Base-by-base conservation (phyloP, 345 rosid genomes). In the Rhodomyrtus tomentosa region DNA sequence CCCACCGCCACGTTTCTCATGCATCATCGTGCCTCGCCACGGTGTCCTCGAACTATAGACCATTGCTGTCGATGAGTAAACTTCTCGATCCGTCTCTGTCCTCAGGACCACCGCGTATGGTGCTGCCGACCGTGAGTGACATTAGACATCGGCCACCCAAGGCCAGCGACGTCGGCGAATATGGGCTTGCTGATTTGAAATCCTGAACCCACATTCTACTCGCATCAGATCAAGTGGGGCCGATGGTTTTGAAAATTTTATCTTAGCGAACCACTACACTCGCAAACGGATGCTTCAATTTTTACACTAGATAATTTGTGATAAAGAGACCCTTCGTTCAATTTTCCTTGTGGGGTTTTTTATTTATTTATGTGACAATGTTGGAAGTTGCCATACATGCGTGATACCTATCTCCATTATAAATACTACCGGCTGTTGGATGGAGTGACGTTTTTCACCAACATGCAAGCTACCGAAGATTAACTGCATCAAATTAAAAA, bases 271-370 rank as follows among this genome's bases (percentile, higher is more conserved):
- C 21, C 22, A 7, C 12, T 32, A 7, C 32, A 7, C 40, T 16
- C 7, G 12, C 24, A 32, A 68, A 9, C 36, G 18, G 0, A 4
- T 2, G 45, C 1, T 38, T 0, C 45, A 9, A 2, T 68, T 3
- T 68, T 18, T 18, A 36, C 45, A 18, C 42, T 4, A 9, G 18
- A 68, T 18, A n/a, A 36, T 32, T 68, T 36, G 22, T 32, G 0
- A 4, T 8, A 16, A 8, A 4, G 45, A 18, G 76, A 21, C 10
- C 76, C 2, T 36, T 32, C 12, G 13, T 32, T 32, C 76, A 2
- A 18, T 42, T 62, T 62, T 29, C 10, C 2, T 7, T 10, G 3
- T 8, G 21, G 36, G 73, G 4, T 14, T 27, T 40, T 40, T 40
- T 38, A 38, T 8, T 36, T 0, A 14, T 3, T 8, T 16, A 3